These are phyloP conservation scores for Tolypocladium endophyticum DNA, from an alignment of 2,329 filamentous ascomycete genomes.

Conservation along the genomic window DNA sequence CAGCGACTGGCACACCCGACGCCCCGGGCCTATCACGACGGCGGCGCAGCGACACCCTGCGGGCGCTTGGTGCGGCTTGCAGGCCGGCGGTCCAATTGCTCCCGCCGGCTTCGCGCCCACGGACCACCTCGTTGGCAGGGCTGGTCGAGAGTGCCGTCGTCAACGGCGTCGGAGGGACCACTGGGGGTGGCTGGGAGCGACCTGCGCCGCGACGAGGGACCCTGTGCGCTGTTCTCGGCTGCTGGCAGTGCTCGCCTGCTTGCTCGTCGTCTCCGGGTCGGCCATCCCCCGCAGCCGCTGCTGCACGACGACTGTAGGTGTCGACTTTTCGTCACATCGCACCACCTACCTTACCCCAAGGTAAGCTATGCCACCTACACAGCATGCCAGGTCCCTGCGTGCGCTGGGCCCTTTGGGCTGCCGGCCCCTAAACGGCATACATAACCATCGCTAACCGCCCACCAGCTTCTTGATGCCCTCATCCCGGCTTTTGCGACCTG, in stretches of 20 bases:
- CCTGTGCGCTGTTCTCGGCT: background rate
- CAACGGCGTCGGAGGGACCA: background rate
- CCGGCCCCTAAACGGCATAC: slow-evolving; percentile 19
- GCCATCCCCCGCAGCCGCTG: background rate
- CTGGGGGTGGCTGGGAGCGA: slow-evolving; percentile 1
- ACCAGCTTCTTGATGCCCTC: slow-evolving; percentile 19
- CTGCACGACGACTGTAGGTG: slow-evolving; percentile 4
- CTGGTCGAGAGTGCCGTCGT: background rate
- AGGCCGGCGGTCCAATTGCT: slow-evolving; percentile 7
- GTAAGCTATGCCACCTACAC: background rate
- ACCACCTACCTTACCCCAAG: background rate
- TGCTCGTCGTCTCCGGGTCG: background rate
- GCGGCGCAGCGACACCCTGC: slow-evolving; percentile 4
- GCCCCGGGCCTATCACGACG: slow-evolving; percentile 3
- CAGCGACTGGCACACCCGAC: background rate
- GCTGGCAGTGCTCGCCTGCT: background rate
- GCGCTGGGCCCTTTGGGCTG: background rate
- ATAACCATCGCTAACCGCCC: slow-evolving; percentile 39
- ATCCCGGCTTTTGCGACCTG: slow-evolving; percentile 30
- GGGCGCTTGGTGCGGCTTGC: slow-evolving; percentile 8
- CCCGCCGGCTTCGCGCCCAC: slow-evolving; percentile 7
- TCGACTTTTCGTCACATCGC: slow-evolving; percentile 8
- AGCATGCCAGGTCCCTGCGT: slow-evolving; percentile 2
- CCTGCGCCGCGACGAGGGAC: background rate
- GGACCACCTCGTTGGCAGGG: background rate